Conservation (phyloP, 306 rosid genomes). For the Citrullus mucosospermus region DNA sequence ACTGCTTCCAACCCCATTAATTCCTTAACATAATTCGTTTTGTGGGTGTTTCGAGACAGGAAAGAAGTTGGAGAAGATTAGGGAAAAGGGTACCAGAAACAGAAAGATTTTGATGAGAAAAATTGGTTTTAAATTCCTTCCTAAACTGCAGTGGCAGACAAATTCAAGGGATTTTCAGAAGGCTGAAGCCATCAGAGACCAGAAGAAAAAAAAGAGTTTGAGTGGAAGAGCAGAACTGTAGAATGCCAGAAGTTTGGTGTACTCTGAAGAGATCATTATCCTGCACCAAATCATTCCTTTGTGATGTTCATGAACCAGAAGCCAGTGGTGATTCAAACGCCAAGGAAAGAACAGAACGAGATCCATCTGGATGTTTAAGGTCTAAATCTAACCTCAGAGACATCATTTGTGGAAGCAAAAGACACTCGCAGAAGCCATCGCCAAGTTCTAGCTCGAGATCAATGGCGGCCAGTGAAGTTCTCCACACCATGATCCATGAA, state of each 20-base stretch:
- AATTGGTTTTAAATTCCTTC: neutral
- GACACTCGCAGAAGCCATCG: slow-evolving; percentile 15
- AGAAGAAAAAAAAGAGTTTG: neutral
- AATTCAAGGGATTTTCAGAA: neutral
- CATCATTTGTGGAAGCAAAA: slow-evolving; percentile 18
- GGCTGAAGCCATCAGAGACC: neutral
- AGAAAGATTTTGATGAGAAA: slow-evolving; percentile 1
- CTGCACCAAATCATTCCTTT: slow-evolving; percentile 24
- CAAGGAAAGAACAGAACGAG: slow-evolving; percentile 8
- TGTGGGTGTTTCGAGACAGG: neutral
- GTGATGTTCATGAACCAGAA: slow-evolving; percentile 37
- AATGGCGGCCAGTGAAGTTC: slow-evolving; percentile 6
- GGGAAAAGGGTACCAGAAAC: neutral
- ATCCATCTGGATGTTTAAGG: neutral
- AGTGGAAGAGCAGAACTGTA: neutral
- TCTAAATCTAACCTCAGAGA: slow-evolving; percentile 19
- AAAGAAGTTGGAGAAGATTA: slow-evolving; percentile 1
- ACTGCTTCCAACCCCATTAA: neutral
- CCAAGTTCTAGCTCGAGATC: slow-evolving; percentile 10
- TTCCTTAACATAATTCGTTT: neutral
- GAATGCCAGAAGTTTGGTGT: slow-evolving; percentile 28
- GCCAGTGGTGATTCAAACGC: neutral
- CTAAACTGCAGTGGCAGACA: neutral
- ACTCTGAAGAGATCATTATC: slow-evolving; percentile 29
- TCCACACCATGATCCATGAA: slow-evolving; percentile 1